Evolutionary conservation across 257 asterid species (phyloP).

Genomic region (Solanum chiquidenum): DNA sequence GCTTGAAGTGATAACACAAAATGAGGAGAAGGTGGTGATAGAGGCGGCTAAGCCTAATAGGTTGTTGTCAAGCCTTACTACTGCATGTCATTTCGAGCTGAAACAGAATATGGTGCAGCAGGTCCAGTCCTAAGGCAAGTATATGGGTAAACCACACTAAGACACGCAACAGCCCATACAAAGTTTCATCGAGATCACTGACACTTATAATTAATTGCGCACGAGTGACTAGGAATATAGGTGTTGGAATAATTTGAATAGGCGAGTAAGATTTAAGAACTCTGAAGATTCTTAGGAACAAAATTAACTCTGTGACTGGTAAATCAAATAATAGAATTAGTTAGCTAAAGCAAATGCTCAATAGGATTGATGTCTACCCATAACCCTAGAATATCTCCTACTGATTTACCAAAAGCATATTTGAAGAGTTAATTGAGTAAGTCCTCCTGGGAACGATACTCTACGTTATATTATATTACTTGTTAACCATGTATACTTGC

Average conservation of each 20-base stretch:
- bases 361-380: not conserved
- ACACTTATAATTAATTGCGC: too few species aligned
- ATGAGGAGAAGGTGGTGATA: not conserved
- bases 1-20: not conserved
- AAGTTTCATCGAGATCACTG: too few species aligned
- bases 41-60: too few species aligned
- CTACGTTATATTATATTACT: not conserved
- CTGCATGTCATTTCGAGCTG: too few species aligned
- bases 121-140: too few species aligned
- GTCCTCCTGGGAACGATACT: not conserved
- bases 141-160: too few species aligned
- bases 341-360: not conserved
- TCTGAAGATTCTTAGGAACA: not conserved
- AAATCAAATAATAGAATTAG: not conserved
- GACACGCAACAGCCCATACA: too few species aligned
- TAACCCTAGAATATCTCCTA: not conserved
- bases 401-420: not conserved
- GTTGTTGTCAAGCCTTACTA: too few species aligned
- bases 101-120: too few species aligned
- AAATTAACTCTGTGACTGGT: not conserved
- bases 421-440: not conserved
- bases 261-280: not conserved
- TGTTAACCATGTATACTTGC: not conserved
- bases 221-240: not conserved
- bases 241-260: not conserved